Conservation (phyloP, 139 green algal species). For the Coelastrella sp. region DNA sequence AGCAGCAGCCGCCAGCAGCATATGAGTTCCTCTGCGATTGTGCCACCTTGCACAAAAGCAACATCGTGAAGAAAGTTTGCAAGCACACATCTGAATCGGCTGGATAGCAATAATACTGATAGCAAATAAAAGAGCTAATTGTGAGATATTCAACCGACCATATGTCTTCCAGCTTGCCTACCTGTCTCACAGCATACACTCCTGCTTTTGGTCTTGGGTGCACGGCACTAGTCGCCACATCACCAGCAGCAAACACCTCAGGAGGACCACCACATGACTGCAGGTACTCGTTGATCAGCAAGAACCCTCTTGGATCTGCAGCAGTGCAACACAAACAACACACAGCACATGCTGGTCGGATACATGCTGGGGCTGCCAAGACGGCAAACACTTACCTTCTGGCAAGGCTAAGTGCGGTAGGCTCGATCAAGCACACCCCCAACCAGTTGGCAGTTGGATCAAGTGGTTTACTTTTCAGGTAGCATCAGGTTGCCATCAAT, state of each 20-base stretch:
- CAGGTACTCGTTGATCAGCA: conserved; percentile 85
- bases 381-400: too few relatives aligned
- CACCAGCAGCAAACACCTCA: conserved; percentile 94
- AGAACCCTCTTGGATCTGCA: conserved; percentile 81
- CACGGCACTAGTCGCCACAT: conserved; percentile 77
- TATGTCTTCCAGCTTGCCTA: conserved; percentile 45
- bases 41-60: too few relatives aligned
- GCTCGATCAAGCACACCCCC: background rate
- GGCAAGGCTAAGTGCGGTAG: too few relatives aligned
- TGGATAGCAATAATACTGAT: too few relatives aligned
- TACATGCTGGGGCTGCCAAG: too few relatives aligned
- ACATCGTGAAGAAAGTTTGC: too few relatives aligned
- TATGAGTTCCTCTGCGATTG: too few relatives aligned
- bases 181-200: conserved; percentile 96
- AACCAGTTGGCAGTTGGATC: background rate
- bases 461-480: background rate
- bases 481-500: too few relatives aligned
- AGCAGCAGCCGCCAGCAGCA: too few relatives aligned
- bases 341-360: background rate
- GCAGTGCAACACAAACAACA: background rate
- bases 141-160: too few relatives aligned
- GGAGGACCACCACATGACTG: conserved; percentile 60
- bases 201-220: conserved; percentile 96
- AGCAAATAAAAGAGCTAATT: too few relatives aligned
- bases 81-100: too few relatives aligned